A percentile compares a stretch with the other conserved stretches of the same genome.
These are phyloP conservation scores for Cercospora brassicicola DNA, from an alignment of 2,329 filamentous ascomycete species.

Conservation along the genomic window DNA sequence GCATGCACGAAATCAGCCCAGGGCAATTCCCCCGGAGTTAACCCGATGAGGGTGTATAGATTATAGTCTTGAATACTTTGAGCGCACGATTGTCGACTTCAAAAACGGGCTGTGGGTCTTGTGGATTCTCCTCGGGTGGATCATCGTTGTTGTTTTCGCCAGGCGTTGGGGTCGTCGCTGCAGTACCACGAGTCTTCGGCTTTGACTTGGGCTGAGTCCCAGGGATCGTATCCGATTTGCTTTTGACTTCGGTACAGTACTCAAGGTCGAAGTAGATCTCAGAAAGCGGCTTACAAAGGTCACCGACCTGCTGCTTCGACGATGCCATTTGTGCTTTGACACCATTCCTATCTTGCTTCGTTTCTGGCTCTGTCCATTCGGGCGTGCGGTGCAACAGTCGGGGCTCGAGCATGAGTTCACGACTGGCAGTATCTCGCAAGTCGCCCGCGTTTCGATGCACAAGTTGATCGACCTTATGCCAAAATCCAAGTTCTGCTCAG, in stretches of 20 bases:
- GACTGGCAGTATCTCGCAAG: background rate
- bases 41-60: conserved; percentile 39
- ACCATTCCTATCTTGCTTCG: no score
- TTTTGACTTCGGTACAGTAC: conserved; percentile 19
- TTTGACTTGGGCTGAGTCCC: no score
- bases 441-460: conserved; percentile 8
- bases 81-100: conserved; percentile 41
- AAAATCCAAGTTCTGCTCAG: conserved; percentile 17
- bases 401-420: background rate
- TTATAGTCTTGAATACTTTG: conserved; percentile 48
- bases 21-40: conserved; percentile 48
- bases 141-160: no score
- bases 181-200: no score
- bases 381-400: conserved; percentile 18
- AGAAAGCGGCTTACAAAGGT: conserved; percentile 28
- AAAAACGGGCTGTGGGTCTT: conserved; percentile 31
- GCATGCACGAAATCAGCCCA: conserved; percentile 53
- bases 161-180: no score
- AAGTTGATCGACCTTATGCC: conserved; percentile 17
- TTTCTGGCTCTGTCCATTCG: conserved; percentile 18
- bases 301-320: background rate
- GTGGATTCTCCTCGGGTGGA: no score
- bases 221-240: background rate
- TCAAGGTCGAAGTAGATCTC: conserved; percentile 32
- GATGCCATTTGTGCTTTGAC: no score